Percentiles rank a stretch among this genome's conserved stretches.
Evolutionary conservation across 1,284 basidiomycete genomes (phyloP).

Genomic region (Bothia castanella): DNA sequence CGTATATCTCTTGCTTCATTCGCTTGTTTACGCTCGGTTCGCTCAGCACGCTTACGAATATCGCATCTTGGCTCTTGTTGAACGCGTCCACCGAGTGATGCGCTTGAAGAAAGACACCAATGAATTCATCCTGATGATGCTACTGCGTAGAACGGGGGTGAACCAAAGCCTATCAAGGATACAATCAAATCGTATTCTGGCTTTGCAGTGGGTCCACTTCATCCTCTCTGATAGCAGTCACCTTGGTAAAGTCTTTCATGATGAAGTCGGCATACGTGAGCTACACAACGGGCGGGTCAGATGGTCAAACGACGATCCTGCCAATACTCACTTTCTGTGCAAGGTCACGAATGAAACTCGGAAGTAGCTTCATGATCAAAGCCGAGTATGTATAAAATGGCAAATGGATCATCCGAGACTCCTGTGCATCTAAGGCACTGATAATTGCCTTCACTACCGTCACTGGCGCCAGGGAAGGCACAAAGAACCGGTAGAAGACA

Average conservation of each 20-base stretch:
- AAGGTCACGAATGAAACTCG: constrained; percentile 70
- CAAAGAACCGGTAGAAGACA: constrained; percentile 63
- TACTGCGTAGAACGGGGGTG: background rate
- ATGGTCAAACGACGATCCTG: background rate
- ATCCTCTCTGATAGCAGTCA: constrained; percentile 44
- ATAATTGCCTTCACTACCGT: constrained; percentile 80
- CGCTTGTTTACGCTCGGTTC: background rate
- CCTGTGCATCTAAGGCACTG: constrained; percentile 69
- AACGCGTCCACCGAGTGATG: background rate
- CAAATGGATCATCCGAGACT: constrained; percentile 65
- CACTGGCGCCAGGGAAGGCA: constrained; percentile 70
- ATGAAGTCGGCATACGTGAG: constrained; percentile 46
- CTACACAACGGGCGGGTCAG: constrained; percentile 26
- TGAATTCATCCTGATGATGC: background rate
- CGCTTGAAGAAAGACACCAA: background rate
- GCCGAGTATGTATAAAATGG: constrained; percentile 70
- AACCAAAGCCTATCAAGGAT: background rate
- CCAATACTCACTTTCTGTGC: constrained; percentile 58
- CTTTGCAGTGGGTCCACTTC: constrained; percentile 28
- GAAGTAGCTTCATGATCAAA: constrained; percentile 54
- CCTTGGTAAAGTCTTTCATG: constrained; percentile 47
- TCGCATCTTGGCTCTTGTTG: background rate
- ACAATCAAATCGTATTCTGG: constrained; percentile 18
- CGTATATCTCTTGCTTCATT: too few species aligned
- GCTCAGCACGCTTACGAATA: background rate